A percentile compares a stretch with the other conserved stretches of the same genome.
phyloP scores from a whole-genome alignment of 2,329 filamentous ascomycete species.

The Hypoxylon sp. region DNA sequence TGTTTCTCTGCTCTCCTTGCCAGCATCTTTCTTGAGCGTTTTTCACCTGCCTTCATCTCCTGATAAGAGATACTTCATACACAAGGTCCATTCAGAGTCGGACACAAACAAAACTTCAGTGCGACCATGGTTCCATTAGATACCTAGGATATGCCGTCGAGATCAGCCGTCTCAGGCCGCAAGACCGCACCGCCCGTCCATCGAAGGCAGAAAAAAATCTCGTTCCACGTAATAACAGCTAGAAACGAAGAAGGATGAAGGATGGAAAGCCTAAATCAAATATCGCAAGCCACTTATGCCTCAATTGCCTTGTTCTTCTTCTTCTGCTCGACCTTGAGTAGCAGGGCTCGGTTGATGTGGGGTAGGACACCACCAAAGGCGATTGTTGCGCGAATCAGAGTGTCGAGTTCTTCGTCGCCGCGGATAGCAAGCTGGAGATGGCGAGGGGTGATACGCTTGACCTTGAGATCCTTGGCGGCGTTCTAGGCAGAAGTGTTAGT shows the following conservation, averaged over 20 bases:
- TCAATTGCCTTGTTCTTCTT: conserved; percentile 79
- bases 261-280: conserved; percentile 27
- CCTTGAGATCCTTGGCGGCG: conserved; percentile 98
- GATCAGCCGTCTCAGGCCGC: conserved; percentile 35
- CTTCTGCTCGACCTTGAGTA: conserved; percentile 98
- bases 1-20: conserved; percentile 17
- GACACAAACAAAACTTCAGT: conserved; percentile 16
- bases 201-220: conserved; percentile 28
- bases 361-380: conserved; percentile 98
- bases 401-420: conserved; percentile 98
- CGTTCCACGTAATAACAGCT: conserved; percentile 34
- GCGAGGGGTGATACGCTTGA: conserved; percentile 99
- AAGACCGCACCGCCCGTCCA: conserved; percentile 24
- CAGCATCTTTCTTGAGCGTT: conserved; percentile 10
- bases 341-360: conserved; percentile 96
- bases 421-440: conserved; percentile 98
- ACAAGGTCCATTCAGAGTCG: conserved; percentile 24
- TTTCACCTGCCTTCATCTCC: conserved; percentile 15
- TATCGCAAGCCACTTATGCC: conserved; percentile 53
- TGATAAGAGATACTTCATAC: conserved; percentile 14
- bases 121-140: conserved; percentile 35
- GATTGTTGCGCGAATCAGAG: conserved; percentile 96
- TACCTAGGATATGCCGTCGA: conserved; percentile 34
- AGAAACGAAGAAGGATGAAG: conserved; percentile 33
- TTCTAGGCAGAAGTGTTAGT: conserved; percentile 69